Base-by-base conservation (phyloP, 208 protist genomes). In the Wallacemonas sp. region DNA sequence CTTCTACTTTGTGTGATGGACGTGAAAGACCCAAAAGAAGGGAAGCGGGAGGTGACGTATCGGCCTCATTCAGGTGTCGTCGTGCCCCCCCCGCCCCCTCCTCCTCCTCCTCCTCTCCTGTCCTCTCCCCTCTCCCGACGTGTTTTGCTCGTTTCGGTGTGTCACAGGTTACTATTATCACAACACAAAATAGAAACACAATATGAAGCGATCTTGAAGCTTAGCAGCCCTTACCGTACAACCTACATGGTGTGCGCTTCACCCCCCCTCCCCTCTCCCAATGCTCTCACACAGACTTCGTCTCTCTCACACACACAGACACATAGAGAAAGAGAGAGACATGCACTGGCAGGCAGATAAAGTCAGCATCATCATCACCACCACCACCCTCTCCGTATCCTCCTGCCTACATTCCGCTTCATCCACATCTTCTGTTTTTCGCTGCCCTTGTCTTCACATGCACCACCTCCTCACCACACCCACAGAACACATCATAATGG, bases 1-100 rank as follows among this genome's bases (percentile, higher is more conserved):
- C 6, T 94, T 94, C 62, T 87, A 93, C 46, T 96, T 91, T 60
- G 91, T 86, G 22, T 96, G n/a, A n/a, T n/a, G n/a, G n/a, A n/a
- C n/a, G n/a, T n/a, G n/a, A 41, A 41, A 41, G 36, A 41, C 6
- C 6, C 6, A 41, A 41, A 41, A 41, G 36, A 41, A 41, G 9
- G 14, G 6, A 14, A 17, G 36, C 14, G 36, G 36, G 36, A 17
- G 36, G 6, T 6, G 36, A 41, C 36, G 4, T 27, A 24, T 58
- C 28, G 6, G 12, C 34, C 15, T 58, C 30, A 6, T 8, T 38
- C 4, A 27, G 34, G 6, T 31, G 15, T 31, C 11, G 6, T 31
- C 30, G 19, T 15, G 14, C 4, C 15, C 6, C 30, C 38, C 19
- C 41, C 36, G 22, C 28, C 19, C 6, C 36, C 6, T 17, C n/a